These are phyloP conservation scores for Suillus paluster DNA, from an alignment of 768 basidiomycete genomes.

Conservation along the genomic window DNA sequence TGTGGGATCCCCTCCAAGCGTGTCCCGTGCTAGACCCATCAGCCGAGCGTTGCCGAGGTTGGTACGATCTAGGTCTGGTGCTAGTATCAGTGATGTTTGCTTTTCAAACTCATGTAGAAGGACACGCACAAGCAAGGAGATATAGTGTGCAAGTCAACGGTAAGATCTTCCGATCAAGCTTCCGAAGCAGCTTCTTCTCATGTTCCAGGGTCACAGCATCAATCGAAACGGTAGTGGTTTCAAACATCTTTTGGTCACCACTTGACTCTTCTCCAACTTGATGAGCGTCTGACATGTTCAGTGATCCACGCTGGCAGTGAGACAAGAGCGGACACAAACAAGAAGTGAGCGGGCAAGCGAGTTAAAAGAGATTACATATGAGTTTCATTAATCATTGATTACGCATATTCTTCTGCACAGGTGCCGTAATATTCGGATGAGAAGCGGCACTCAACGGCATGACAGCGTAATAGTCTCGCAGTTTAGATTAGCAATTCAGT, in stretches of 20 bases:
- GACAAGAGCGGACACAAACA: background rate
- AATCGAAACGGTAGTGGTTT: background rate
- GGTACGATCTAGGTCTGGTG: constrained; percentile 58
- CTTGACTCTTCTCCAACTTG: background rate
- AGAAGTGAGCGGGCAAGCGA: background rate
- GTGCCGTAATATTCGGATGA: background rate
- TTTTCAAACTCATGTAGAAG: background rate
- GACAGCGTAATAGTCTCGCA: too few relatives aligned
- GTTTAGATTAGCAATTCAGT: background rate
- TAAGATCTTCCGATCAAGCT: constrained; percentile 62
- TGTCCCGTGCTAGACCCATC: constrained; percentile 61
- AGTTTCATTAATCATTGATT: background rate
- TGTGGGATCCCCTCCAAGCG: constrained; percentile 62
- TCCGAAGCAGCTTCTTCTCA: constrained; percentile 56
- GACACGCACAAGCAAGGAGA: constrained; percentile 61
- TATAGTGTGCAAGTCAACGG: constrained; percentile 67
- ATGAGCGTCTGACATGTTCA: background rate
- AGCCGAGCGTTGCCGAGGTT: constrained; percentile 74
- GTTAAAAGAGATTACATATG: too few relatives aligned
- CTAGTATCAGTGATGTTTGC: background rate
- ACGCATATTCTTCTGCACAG: background rate
- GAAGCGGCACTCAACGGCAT: background rate
- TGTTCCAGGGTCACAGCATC: constrained; percentile 21
- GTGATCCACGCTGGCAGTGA: background rate
- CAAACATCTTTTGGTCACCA: background rate